Evolutionary conservation across 2,329 filamentous ascomycete species (phyloP).

Genomic region (Drechslera avenae): DNA sequence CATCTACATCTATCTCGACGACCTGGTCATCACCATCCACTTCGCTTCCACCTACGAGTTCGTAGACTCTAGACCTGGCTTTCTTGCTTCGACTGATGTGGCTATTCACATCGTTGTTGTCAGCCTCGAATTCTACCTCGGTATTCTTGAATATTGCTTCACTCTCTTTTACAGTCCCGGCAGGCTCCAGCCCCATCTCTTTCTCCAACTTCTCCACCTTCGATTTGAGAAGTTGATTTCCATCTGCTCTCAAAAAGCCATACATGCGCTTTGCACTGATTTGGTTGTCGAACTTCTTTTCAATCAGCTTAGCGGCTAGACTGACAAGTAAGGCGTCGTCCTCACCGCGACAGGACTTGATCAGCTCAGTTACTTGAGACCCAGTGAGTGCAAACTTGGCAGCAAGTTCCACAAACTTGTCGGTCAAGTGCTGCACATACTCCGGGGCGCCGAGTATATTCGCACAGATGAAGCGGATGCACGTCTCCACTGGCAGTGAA

Average conservation of each 20-base stretch:
- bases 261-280: neutral
- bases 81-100: no score
- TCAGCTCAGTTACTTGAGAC: neutral
- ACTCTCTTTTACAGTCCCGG: neutral
- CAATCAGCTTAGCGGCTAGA: neutral
- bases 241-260: neutral
- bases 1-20: neutral
- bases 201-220: neutral
- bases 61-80: no score
- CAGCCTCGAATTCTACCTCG: no score
- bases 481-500: neutral
- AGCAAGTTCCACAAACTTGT: neutral
- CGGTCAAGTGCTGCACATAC: conserved; percentile 5
- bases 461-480: conserved; percentile 6
- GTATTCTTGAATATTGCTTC: neutral
- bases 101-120: no score
- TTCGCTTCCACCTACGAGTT: neutral
- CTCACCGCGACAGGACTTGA: conserved; percentile 6
- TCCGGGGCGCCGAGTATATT: neutral
- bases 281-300: neutral
- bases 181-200: neutral
- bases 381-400: neutral
- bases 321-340: neutral
- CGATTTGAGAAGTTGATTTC: neutral
- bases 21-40: neutral